Percentiles rank a stretch among this genome's conserved stretches.
Conservation (phyloP, 768 basidiomycete species). For the Rhodotorula babjevae region DNA sequence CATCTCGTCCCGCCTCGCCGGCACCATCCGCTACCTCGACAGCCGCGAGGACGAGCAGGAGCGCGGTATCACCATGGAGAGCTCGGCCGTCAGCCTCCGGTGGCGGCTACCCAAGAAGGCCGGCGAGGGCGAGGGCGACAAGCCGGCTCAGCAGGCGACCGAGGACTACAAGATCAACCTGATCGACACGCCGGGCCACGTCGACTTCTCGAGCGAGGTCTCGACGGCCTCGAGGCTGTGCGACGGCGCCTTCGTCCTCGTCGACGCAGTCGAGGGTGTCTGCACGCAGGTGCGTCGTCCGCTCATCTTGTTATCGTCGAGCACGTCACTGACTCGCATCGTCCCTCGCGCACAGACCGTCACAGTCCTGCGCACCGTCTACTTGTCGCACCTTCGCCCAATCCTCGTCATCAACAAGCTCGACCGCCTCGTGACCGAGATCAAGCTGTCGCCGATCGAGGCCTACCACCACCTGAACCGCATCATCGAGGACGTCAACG, state of each 20-base stretch:
- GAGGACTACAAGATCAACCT: conserved; percentile 83
- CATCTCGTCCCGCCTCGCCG: conserved; percentile 88
- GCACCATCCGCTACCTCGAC: conserved; percentile 92
- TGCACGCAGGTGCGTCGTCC: conserved; percentile 72
- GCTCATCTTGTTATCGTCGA: neutral
- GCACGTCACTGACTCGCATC: neutral
- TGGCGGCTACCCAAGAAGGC: conserved; percentile 63
- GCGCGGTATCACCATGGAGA: conserved; percentile 98
- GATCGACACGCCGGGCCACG: conserved; percentile 98
- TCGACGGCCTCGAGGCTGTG: conserved; percentile 88
- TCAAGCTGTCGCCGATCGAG: conserved; percentile 82
- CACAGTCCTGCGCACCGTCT: conserved; percentile 88
- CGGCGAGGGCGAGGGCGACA: neutral
- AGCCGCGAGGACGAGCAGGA: conserved; percentile 95
- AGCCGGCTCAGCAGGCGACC: conserved; percentile 48
- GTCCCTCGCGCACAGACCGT: conserved; percentile 62
- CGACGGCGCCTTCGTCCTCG: conserved; percentile 89
- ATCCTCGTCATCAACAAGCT: conserved; percentile 96
- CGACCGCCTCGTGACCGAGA: conserved; percentile 87
- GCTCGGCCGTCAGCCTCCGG: conserved; percentile 82
- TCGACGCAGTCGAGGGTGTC: conserved; percentile 96
- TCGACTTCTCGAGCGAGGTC: conserved; percentile 96
- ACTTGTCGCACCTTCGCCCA: conserved; percentile 80
- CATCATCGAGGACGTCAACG: conserved; percentile 94
- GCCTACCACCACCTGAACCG: conserved; percentile 91